These are phyloP conservation scores for Ceratobasidium sp. DNA, from an alignment of 1,284 basidiomycete species.

Conservation along the genomic window DNA sequence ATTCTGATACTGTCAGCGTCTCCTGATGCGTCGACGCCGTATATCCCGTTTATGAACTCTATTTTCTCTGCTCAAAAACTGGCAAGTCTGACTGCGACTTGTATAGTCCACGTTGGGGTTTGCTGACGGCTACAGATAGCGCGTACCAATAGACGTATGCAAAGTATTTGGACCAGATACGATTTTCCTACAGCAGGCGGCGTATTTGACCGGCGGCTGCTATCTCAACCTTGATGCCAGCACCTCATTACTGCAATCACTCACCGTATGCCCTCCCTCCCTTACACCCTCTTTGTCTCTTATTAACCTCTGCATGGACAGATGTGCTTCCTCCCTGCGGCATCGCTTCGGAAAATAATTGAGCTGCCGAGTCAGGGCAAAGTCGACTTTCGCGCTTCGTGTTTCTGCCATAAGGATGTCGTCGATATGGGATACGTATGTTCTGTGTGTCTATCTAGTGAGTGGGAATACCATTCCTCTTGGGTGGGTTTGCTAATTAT, in stretches of 20 bases:
- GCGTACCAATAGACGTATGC: slow-evolving; percentile 94
- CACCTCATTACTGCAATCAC: slow-evolving; percentile 84
- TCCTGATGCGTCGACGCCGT: slow-evolving; percentile 83
- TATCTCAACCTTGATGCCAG: slow-evolving; percentile 85
- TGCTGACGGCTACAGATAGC: slow-evolving; percentile 58
- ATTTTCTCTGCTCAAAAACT: slow-evolving; percentile 99
- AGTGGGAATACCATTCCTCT: slow-evolving; percentile 50
- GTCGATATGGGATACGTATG: slow-evolving; percentile 98
- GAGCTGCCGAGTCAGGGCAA: slow-evolving; percentile 91
- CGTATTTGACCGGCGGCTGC: slow-evolving; percentile 91
- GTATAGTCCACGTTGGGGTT: background rate
- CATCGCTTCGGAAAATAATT: slow-evolving; percentile 76
- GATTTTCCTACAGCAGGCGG: slow-evolving; percentile 96
- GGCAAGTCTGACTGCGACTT: slow-evolving; percentile 58
- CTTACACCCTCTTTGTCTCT: background rate
- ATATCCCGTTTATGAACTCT: slow-evolving; percentile 98
- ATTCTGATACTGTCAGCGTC: slow-evolving; percentile 94
- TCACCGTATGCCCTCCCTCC: slow-evolving; percentile 66
- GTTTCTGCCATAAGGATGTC: slow-evolving; percentile 98
- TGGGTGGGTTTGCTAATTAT: slow-evolving; percentile 11
- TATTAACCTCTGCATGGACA: slow-evolving; percentile 51
- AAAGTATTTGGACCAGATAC: slow-evolving; percentile 90
- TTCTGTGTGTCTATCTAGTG: slow-evolving; percentile 93
- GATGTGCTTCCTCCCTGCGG: slow-evolving; percentile 91
- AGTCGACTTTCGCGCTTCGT: slow-evolving; percentile 96